phyloP scores from a whole-genome alignment of 495 filamentous ascomycete genomes.

The Trichocladium antarcticum region DNA sequence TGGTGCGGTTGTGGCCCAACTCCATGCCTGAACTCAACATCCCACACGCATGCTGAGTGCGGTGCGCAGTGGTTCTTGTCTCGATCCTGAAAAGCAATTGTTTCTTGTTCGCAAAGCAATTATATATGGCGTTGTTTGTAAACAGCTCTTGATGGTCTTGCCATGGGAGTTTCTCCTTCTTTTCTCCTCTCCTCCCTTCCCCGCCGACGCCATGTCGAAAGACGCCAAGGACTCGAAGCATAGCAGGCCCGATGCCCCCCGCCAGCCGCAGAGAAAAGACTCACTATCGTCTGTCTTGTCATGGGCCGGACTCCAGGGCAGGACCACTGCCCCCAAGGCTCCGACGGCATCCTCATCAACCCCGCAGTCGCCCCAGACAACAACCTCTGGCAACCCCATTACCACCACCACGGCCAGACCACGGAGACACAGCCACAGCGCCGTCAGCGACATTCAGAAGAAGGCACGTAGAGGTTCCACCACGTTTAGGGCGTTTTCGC shows the following conservation, averaged over 20 bases:
- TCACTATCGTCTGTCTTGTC: constrained; percentile 23
- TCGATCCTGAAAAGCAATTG: constrained; percentile 4
- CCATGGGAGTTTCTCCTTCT: constrained; percentile 2
- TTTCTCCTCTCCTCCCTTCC: constrained; percentile 5
- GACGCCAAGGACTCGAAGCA: constrained; percentile 21
- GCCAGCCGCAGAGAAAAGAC: constrained; percentile 24
- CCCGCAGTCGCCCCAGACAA: constrained; percentile 5
- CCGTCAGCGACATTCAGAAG: constrained; percentile 18
- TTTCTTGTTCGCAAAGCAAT: neutral
- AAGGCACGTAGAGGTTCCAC: constrained; percentile 27
- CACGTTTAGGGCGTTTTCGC: constrained; percentile 20
- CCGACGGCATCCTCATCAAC: constrained; percentile 8
- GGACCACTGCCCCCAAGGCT: constrained; percentile 7
- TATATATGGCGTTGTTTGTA: neutral
- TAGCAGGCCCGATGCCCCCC: constrained; percentile 14
- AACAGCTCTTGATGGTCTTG: constrained; percentile 1
- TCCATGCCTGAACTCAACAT: constrained; percentile 21
- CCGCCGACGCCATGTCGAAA: constrained; percentile 17
- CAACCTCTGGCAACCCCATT: neutral
- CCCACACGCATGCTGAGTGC: neutral
- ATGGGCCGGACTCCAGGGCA: constrained; percentile 21
- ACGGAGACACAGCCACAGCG: constrained; percentile 25
- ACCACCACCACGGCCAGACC: constrained; percentile 12
- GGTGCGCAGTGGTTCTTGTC: neutral
- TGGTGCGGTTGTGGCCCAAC: constrained; percentile 25